phyloP scores from a whole-genome alignment of 495 filamentous ascomycete genomes.

The Jackrogersella multiformis region DNA sequence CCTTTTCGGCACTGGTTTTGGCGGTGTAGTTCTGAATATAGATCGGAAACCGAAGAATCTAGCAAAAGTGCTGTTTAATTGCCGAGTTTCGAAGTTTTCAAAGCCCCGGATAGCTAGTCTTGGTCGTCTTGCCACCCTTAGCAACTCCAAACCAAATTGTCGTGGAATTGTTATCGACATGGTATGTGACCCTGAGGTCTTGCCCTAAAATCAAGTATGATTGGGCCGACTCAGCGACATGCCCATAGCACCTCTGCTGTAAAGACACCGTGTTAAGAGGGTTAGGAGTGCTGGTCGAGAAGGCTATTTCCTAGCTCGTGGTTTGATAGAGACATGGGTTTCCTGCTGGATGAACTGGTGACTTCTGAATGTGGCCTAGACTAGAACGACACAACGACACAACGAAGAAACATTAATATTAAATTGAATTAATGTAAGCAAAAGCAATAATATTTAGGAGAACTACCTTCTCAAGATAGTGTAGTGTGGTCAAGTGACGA shows the following conservation, averaged over 20 bases:
- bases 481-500: background rate
- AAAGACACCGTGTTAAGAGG: background rate
- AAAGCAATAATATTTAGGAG: background rate
- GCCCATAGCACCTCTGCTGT: slow-evolving; percentile 29
- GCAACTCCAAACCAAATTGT: slow-evolving; percentile 21
- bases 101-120: background rate
- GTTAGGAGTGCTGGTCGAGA: background rate
- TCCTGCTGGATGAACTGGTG: background rate
- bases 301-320: slow-evolving; percentile 8
- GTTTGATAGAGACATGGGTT: too few species aligned
- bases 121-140: slow-evolving; percentile 9
- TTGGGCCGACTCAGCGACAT: background rate
- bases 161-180: slow-evolving; percentile 34
- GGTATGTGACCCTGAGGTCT: background rate
- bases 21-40: slow-evolving; percentile 14
- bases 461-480: slow-evolving; percentile 4
- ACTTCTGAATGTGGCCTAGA: background rate
- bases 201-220: slow-evolving; percentile 8
- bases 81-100: slow-evolving; percentile 10
- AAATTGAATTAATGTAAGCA: background rate
- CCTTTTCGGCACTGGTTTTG: slow-evolving; percentile 18
- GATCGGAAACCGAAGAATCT: slow-evolving; percentile 13
- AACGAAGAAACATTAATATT: background rate
- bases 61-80: background rate
- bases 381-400: background rate